These are phyloP conservation scores for Leishmania turanica DNA, from an alignment of 208 protist species.

Conservation along the genomic window DNA sequence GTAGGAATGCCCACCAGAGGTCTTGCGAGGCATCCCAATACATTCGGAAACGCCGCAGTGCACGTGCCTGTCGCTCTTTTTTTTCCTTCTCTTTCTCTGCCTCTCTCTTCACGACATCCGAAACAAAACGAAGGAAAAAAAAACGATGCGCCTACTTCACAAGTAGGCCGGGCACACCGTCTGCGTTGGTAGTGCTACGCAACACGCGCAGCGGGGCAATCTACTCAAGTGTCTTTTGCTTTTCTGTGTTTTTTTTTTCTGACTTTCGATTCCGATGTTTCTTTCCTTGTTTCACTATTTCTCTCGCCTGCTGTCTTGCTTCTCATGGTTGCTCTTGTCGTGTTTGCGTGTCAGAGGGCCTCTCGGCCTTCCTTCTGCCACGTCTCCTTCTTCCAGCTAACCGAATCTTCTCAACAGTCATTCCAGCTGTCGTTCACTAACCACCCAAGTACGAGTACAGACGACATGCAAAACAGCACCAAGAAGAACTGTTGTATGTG, in stretches of 20 bases:
- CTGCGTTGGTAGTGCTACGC: not conserved
- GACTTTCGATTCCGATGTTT: not conserved
- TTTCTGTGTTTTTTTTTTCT: constrained; percentile 1
- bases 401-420: not conserved
- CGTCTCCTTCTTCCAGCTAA: not conserved
- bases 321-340: not conserved
- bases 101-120: not conserved
- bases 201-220: not conserved
- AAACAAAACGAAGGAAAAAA: not conserved
- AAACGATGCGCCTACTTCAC: not conserved
- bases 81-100: not conserved
- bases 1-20: not conserved
- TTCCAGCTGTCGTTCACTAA: not conserved
- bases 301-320: not conserved
- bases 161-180: not conserved
- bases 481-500: not conserved
- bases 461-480: not conserved
- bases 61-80: not conserved
- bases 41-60: not conserved
- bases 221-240: constrained; percentile 7
- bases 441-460: not conserved
- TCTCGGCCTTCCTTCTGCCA: not conserved
- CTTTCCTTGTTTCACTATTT: not conserved
- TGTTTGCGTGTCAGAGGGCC: not conserved
- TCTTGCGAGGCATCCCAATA: not conserved